Conservation (phyloP, 2,329 filamentous ascomycete species). For the Akanthomyces lecanii region DNA sequence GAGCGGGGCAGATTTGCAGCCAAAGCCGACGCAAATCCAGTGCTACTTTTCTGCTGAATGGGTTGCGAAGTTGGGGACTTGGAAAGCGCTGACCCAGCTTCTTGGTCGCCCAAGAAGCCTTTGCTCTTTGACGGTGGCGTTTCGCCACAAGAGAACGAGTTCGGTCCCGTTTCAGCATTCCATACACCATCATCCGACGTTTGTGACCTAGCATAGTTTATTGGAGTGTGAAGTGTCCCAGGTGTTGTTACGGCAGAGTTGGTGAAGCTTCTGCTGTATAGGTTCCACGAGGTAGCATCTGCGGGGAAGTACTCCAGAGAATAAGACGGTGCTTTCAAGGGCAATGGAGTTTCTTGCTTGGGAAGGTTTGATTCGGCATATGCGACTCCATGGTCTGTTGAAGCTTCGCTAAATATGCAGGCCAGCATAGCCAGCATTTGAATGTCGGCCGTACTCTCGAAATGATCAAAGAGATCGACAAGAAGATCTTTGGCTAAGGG, state of each 20-base stretch:
- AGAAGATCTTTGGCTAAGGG: slow-evolving; percentile 61
- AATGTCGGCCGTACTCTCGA: slow-evolving; percentile 57
- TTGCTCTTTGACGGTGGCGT: slow-evolving; percentile 52
- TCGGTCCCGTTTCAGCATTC: slow-evolving; percentile 50
- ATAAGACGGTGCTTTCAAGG: slow-evolving; percentile 62
- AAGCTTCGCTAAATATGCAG: slow-evolving; percentile 62
- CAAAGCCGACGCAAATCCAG: slow-evolving; percentile 52
- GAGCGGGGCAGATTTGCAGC: slow-evolving; percentile 51
- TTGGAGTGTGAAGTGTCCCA: slow-evolving; percentile 52
- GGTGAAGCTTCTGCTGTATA: slow-evolving; percentile 47
- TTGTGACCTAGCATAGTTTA: slow-evolving; percentile 51
- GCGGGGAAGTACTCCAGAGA: slow-evolving; percentile 64
- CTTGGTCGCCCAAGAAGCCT: slow-evolving; percentile 42
- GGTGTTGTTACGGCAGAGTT: slow-evolving; percentile 55
- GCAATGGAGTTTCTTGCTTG: slow-evolving; percentile 57
- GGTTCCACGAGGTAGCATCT: slow-evolving; percentile 50
- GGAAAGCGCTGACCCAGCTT: slow-evolving; percentile 50
- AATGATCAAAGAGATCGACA: slow-evolving; percentile 58
- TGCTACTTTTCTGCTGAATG: slow-evolving; percentile 48
- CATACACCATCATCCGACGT: slow-evolving; percentile 53
- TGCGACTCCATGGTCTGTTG: slow-evolving; percentile 50
- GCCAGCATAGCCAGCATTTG: slow-evolving; percentile 71
- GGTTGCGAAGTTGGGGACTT: slow-evolving; percentile 55
- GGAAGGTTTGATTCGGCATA: slow-evolving; percentile 54
- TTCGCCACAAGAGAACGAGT: slow-evolving; percentile 59